Base-by-base conservation (phyloP, 257 asterid species). In the Mitragyna speciosa region DNA sequence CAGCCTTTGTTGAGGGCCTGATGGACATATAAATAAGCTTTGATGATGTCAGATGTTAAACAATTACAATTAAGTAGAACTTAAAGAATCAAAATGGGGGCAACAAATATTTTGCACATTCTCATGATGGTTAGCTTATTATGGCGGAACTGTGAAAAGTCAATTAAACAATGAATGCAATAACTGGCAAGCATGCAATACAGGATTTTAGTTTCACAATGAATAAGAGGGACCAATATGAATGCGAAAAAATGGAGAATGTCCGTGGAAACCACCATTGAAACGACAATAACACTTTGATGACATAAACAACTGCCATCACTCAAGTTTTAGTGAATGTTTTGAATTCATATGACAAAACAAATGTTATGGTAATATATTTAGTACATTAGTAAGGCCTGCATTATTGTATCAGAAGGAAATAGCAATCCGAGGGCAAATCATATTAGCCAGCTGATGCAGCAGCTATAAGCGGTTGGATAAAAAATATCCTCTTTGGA, bases 1-100 rank as follows among this genome's bases (percentile, higher is more conserved):
- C 74, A 95, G 90, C 91, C 94, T 91, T 81, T 54, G 82, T 72
- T 76, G 87, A 54, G 98, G 87, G 85, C 80, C 98, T 93, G 80
- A 74, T 76, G 14, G 33, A 9, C 31, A 66, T 6, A 54, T 15
- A 64, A 6, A 64, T 24, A 30, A 52, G 72, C 15, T 19, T n/a
- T 52, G 54, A 43, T 24, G 61, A 63, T 52, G 41, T 51, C 45
- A 59, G 69, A 22, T 17, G 26, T 73, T 78, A 72, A 12, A n/a
- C 12, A 24, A 26, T 12, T 49, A 6, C 28, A 48, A 7, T 36
- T 28, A 30, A 75, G 26, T 52, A 63, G 14, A 59, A 72, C 10
- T 48, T 59, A 20, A 26, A 72, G 12, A 59, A 17, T 51, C 3
- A 31, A 19, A 36, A 36, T 19, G 6, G 28, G 30, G 68, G 8